Conservation (phyloP, 495 filamentous ascomycete species). For the Poronia punctata region DNA sequence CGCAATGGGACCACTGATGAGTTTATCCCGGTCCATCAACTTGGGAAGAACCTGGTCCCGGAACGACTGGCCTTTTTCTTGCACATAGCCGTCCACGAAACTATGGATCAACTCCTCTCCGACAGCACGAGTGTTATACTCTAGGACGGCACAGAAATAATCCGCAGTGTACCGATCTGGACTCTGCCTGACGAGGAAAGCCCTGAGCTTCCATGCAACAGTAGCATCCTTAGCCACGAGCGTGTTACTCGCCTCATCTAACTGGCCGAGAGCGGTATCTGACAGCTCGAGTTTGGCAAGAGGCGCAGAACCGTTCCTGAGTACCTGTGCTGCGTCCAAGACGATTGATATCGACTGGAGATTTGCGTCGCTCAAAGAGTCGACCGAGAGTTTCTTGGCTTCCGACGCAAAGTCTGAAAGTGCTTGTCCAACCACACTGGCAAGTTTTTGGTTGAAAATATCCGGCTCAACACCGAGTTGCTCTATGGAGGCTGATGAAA, state of each 20-base stretch:
- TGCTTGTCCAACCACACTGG: conserved; percentile 8
- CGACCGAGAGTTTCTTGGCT: background rate
- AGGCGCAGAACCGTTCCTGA: background rate
- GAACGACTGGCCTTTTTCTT: conserved; percentile 4
- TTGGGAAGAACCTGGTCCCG: conserved; percentile 15
- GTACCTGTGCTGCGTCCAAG: conserved; percentile 15
- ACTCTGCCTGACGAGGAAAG: conserved; percentile 29
- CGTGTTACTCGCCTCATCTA: conserved; percentile 23
- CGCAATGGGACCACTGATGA: conserved; percentile 15
- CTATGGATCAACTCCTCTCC: conserved; percentile 16
- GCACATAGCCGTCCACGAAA: conserved; percentile 21
- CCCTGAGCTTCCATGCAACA: conserved; percentile 32
- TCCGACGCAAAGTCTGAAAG: conserved; percentile 13
- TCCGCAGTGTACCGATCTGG: conserved; percentile 12
- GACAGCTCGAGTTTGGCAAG: conserved; percentile 6
- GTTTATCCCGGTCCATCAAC: conserved; percentile 15
- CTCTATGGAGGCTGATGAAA: conserved; percentile 3
- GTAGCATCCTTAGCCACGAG: conserved; percentile 20
- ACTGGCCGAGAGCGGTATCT: conserved; percentile 11
- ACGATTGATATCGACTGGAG: conserved; percentile 8
- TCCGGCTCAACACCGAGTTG: conserved; percentile 8
- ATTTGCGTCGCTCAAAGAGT: conserved; percentile 2
- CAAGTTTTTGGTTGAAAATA: conserved; percentile 12
- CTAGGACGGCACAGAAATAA: conserved; percentile 12
- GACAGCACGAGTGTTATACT: conserved; percentile 11